phyloP scores from a whole-genome alignment of 83 land plant genomes.

The Diphasiastrum complanatum region DNA sequence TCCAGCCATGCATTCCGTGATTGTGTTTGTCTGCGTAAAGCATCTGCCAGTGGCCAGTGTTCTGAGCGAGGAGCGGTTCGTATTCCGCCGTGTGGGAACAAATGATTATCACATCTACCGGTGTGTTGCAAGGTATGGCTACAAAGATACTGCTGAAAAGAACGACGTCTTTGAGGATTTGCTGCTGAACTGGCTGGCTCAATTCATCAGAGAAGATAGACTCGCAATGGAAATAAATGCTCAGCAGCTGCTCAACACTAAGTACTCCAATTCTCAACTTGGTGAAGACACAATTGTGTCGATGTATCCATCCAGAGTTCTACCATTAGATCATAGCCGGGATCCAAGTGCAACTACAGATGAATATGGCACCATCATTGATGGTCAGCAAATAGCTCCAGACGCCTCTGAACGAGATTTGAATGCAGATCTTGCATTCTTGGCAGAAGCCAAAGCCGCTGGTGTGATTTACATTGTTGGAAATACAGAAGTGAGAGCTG shows the following conservation, averaged over 20 bases:
- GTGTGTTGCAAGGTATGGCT: slow-evolving; percentile 61
- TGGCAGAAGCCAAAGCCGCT: slow-evolving; percentile 35
- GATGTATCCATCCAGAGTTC: no score
- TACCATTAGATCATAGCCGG: no score
- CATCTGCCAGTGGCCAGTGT: slow-evolving; percentile 51
- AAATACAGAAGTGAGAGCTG: slow-evolving; percentile 47
- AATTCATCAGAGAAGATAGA: background rate
- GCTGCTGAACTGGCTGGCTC: slow-evolving; percentile 34
- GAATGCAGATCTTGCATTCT: slow-evolving; percentile 37
- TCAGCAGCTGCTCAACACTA: no score
- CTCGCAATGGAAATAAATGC: background rate
- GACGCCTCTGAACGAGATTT: slow-evolving; percentile 34
- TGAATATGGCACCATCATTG: no score
- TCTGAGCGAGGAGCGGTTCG: slow-evolving; percentile 43
- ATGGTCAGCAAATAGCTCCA: slow-evolving; percentile 29
- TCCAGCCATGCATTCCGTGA: slow-evolving; percentile 18
- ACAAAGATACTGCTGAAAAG: slow-evolving; percentile 44
- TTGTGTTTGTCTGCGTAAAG: slow-evolving; percentile 55
- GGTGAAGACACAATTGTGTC: no score
- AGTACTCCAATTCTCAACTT: no score
- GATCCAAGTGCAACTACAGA: no score
- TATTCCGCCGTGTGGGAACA: slow-evolving; percentile 58
- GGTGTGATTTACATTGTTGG: slow-evolving; percentile 51
- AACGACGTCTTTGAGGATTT: slow-evolving; percentile 41
- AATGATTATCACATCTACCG: slow-evolving; percentile 41